Evolutionary conservation across 1,284 basidiomycete genomes (phyloP).

Genomic region (Apiotrichum mycotoxinovorans): DNA sequence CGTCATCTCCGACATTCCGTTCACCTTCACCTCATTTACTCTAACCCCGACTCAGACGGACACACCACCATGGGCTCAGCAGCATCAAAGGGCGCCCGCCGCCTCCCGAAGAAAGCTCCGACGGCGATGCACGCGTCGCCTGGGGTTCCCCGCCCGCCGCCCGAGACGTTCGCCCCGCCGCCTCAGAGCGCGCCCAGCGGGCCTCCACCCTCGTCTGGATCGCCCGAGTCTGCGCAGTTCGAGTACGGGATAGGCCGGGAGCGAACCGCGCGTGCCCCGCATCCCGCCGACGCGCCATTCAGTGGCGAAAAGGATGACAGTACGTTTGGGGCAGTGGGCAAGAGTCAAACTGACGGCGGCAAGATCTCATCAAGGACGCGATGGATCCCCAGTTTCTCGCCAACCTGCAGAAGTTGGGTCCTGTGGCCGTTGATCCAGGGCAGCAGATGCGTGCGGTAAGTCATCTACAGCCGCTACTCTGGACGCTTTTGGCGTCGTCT

Average conservation of each 20-base stretch:
- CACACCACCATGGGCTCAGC: conserved; percentile 64
- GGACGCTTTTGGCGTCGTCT: not conserved
- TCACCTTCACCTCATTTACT: not conserved
- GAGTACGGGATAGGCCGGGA: conserved; percentile 8
- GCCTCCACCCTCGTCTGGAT: too few species aligned
- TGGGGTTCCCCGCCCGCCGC: conserved; percentile 4
- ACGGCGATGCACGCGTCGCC: conserved; percentile 5
- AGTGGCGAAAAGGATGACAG: conserved; percentile 48
- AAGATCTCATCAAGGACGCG: conserved; percentile 64
- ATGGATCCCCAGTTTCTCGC: conserved; percentile 71
- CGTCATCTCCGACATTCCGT: not conserved
- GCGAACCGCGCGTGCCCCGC: not conserved
- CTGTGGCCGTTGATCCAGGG: conserved; percentile 66
- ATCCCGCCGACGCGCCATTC: conserved; percentile 17
- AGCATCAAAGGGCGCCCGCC: conserved; percentile 64
- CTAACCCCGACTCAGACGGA: not conserved
- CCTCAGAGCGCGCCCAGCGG: not conserved
- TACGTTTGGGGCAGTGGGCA: conserved; percentile 17
- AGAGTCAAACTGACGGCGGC: conserved; percentile 50
- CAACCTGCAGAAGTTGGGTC: conserved; percentile 67
- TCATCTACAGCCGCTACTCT: conserved; percentile 1
- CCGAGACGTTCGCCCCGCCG: conserved; percentile 11
- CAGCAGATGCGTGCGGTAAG: conserved; percentile 58
- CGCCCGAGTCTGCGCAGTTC: not conserved
- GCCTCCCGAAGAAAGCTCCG: conserved; percentile 56